Evolutionary conservation across 371 early-diverging fungal genomes (phyloP).

Genomic region (Saksenaea oblongispora): DNA sequence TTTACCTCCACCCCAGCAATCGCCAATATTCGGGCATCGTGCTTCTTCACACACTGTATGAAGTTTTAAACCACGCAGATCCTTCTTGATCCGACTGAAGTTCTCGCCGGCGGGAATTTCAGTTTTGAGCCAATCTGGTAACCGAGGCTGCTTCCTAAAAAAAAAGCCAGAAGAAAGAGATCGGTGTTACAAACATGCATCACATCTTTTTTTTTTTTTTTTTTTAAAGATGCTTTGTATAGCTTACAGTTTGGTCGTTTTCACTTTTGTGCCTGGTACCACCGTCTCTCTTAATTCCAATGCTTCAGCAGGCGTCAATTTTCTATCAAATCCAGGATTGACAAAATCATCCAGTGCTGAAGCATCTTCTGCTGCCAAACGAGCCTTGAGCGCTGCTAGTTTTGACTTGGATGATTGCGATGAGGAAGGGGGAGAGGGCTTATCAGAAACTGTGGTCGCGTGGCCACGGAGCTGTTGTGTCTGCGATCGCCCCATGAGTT

Average conservation of each 20-base stretch:
- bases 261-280: conserved; percentile 44
- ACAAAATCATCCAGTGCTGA: conserved; percentile 75
- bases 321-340: conserved; percentile 47
- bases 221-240: background rate
- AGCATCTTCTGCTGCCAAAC: conserved; percentile 51
- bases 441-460: conserved; percentile 32
- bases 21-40: conserved; percentile 96
- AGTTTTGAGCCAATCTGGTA: conserved; percentile 96
- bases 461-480: conserved; percentile 22
- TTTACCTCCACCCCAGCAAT: conserved; percentile 94
- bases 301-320: conserved; percentile 65
- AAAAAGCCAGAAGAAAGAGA: background rate
- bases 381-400: conserved; percentile 45
- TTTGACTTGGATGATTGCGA: conserved; percentile 38
- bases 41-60: conserved; percentile 97
- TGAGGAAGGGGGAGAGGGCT: conserved; percentile 21
- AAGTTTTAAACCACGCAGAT: conserved; percentile 89
- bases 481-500: conserved; percentile 1
- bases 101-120: conserved; percentile 87
- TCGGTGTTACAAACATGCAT: background rate
- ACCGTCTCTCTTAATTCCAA: conserved; percentile 64
- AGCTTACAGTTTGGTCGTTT: conserved; percentile 48
- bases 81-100: conserved; percentile 82
- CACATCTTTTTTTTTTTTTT: no score
- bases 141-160: conserved; percentile 60